phyloP scores from a whole-genome alignment of 441 rosid species.

The Kokia cookei region DNA sequence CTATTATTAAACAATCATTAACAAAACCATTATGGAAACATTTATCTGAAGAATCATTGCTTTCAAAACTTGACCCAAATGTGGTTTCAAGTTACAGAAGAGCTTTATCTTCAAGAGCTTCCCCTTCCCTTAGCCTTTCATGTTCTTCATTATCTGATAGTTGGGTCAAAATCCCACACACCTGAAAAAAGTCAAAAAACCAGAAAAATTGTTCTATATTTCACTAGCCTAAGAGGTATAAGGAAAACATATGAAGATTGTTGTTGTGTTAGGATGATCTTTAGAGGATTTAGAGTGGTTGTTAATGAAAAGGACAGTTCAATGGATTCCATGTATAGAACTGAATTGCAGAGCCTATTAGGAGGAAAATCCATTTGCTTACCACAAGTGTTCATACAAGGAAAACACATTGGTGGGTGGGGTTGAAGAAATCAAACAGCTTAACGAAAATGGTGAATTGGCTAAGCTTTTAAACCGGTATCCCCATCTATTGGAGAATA shows the following conservation, averaged over 20 bases:
- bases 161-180: slow-evolving; percentile 6
- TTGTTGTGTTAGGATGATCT: slow-evolving; percentile 63
- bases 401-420: slow-evolving; percentile 70
- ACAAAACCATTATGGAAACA: slow-evolving; percentile 84
- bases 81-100: slow-evolving; percentile 73
- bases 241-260: slow-evolving; percentile 84
- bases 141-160: slow-evolving; percentile 15
- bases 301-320: slow-evolving; percentile 86
- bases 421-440: slow-evolving; percentile 66
- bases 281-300: slow-evolving; percentile 55
- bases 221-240: slow-evolving; percentile 78
- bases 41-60: slow-evolving; percentile 79
- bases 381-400: slow-evolving; percentile 74
- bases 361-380: slow-evolving; percentile 43
- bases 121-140: slow-evolving; percentile 19
- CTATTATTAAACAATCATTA: slow-evolving; percentile 14
- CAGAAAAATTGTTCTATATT: slow-evolving; percentile 54
- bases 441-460: slow-evolving; percentile 74
- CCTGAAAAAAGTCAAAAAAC: slow-evolving; percentile 14
- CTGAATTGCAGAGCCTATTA: slow-evolving; percentile 52
- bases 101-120: slow-evolving; percentile 62
- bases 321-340: slow-evolving; percentile 69
- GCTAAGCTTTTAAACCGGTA: slow-evolving; percentile 35
- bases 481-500: no score
- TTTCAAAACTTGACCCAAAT: slow-evolving; percentile 70